Base-by-base conservation (phyloP, 2,329 filamentous ascomycete species). In the Colletotrichum viniferum region DNA sequence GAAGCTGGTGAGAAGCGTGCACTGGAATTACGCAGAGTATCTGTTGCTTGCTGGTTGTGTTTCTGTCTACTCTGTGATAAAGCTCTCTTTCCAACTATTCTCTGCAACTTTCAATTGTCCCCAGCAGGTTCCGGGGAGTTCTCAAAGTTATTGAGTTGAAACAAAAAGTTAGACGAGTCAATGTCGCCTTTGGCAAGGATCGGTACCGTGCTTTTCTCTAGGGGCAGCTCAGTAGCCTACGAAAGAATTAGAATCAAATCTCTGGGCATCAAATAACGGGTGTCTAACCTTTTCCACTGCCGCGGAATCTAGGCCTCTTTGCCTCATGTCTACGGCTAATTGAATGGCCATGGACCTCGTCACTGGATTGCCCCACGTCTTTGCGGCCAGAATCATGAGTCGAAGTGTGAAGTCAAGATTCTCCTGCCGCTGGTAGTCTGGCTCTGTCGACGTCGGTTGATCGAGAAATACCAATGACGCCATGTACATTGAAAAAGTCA, bases 401-500 rank as follows among this genome's bases (percentile, higher is more conserved):
- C 89, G 88, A 13, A 94, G 86, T 16, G 95, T 85, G 77, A 94
- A 94, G 77, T 92, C 89, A 34, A 95, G 85, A 4, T 92, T 93
- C 4, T 91, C 89, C 74, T 85, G 78, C 3, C 58, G 56, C 4
- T 18, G 30, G 74, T 85, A 78, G 13, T 79, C 81, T 12, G 64
- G 52, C 0, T 34, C 56, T 3, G 94, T 92, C n/a, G 91, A 87
- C 1, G 91, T 89, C 52, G 89, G 91, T 77, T 92, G 91, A 77
- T 94, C 92, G 2, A 95, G 87, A 77, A 95, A 94, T 0, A 95
- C 93, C 30, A 92, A 88, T 14, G 92, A 91, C 10, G 93, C 91
- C 64, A 94, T 92, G 79, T 94, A 95, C 8, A 94, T 86, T 77
- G 92, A 93, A 82, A 94, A 95, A 0, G 91, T 90, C 77, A 94